Evolutionary conservation across 2,329 filamentous ascomycete species (phyloP).

Genomic region (Microdochium paspali): DNA sequence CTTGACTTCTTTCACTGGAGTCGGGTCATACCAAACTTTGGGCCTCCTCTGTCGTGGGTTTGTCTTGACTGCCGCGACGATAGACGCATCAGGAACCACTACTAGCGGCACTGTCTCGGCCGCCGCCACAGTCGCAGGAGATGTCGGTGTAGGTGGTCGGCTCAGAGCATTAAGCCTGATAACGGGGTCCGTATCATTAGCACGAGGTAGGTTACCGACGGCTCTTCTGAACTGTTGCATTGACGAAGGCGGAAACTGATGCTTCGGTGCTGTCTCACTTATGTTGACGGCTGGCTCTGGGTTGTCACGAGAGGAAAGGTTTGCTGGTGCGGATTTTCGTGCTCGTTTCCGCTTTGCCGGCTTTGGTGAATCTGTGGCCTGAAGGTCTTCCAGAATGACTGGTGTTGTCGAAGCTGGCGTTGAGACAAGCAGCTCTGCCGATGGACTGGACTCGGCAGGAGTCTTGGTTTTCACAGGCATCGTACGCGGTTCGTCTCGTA

Average conservation of each 20-base stretch:
- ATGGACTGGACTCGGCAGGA: no score
- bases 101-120: conserved; percentile 1
- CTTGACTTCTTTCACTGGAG: background rate
- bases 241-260: conserved; percentile 1
- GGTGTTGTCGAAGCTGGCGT: background rate
- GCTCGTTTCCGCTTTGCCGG: conserved; percentile 6
- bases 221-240: background rate
- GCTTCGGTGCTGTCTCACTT: background rate
- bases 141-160: background rate
- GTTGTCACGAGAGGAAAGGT: background rate
- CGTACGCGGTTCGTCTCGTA: background rate
- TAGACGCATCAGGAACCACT: conserved; percentile 24
- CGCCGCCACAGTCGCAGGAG: background rate
- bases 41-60: conserved; percentile 36
- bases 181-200: background rate
- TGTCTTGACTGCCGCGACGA: conserved; percentile 40
- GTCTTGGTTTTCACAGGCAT: no score
- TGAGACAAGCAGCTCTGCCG: no score
- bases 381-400: background rate
- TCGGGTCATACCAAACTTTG: conserved; percentile 25
- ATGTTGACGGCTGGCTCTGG: background rate
- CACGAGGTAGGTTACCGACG: background rate
- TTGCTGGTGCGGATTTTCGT: conserved; percentile 13
- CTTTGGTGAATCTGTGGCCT: background rate
- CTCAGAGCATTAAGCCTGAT: background rate